Percentiles rank a stretch among this genome's conserved stretches.
These are phyloP conservation scores for Neoboletus subvelutipes DNA, from an alignment of 768 basidiomycete genomes.

Conservation along the genomic window DNA sequence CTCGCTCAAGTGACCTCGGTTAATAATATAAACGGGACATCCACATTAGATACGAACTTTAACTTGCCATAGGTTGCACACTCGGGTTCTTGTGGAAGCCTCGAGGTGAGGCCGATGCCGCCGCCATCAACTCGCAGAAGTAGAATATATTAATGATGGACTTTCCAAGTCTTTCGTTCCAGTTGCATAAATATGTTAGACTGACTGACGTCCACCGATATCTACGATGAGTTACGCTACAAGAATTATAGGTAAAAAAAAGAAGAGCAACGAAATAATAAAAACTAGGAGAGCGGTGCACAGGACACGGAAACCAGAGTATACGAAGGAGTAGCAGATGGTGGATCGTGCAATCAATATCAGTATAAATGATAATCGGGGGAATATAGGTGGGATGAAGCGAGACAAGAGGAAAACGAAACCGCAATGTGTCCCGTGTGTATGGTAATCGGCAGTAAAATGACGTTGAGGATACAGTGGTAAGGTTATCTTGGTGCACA, in stretches of 20 bases:
- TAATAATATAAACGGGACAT: not conserved
- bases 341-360: constrained; percentile 26
- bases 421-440: constrained; percentile 23
- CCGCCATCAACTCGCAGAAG: not conserved
- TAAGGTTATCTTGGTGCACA: constrained; percentile 17
- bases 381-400: constrained; percentile 2
- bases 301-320: not conserved
- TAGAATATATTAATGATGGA: constrained; percentile 14
- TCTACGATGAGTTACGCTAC: constrained; percentile 15
- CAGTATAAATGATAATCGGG: constrained; percentile 20
- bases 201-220: constrained; percentile 25
- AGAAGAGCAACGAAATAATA: constrained; percentile 2
- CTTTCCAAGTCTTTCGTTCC: constrained; percentile 19
- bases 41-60: no score
- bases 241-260: not conserved
- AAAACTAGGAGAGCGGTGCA: not conserved
- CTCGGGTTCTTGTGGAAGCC: constrained; percentile 11
- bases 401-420: constrained; percentile 15
- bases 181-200: constrained; percentile 30
- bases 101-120: constrained; percentile 8
- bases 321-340: not conserved
- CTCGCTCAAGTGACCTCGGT: not conserved
- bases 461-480: constrained; percentile 17
- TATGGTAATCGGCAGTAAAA: constrained; percentile 25
- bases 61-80: not conserved